These are phyloP conservation scores for Solanum chmielewskii DNA, from an alignment of 257 asterid genomes.

Conservation along the genomic window DNA sequence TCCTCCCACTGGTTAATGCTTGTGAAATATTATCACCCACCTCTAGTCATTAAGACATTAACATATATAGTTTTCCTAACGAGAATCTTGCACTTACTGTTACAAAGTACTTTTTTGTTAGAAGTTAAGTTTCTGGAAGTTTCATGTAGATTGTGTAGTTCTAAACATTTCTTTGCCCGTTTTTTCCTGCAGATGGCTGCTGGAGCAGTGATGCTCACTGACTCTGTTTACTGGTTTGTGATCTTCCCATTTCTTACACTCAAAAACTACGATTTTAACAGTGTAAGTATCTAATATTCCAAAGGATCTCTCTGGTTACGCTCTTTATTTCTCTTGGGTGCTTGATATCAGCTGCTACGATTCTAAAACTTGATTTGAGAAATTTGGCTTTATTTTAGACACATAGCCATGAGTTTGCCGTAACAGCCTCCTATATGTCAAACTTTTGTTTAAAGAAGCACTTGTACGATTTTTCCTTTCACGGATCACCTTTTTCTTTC, in stretches of 20 bases:
- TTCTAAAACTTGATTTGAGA: background rate
- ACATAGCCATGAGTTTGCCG: background rate
- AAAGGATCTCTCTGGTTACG: background rate
- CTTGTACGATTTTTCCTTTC: background rate
- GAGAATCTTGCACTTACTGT: background rate
- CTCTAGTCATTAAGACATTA: background rate
- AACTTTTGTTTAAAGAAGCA: background rate
- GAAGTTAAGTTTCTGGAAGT: background rate
- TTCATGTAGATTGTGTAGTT: background rate
- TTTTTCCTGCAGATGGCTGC: constrained; percentile 62
- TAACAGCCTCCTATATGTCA: background rate
- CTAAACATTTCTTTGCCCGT: background rate
- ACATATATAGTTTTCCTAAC: background rate
- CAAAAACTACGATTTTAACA: constrained; percentile 55
- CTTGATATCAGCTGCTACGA: background rate
- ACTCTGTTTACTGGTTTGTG: constrained; percentile 62
- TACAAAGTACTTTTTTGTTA: background rate
- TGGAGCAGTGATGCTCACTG: constrained; percentile 85
- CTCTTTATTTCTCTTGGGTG: background rate
- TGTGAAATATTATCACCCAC: background rate
- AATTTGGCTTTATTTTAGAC: background rate
- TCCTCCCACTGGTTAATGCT: background rate
- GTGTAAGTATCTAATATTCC: constrained; percentile 51
- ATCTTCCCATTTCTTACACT: constrained; percentile 73
- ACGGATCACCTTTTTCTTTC: background rate